Percentiles rank a stretch among this genome's conserved stretches.
Evolutionary conservation across 305 asterid genomes (phyloP).

Genomic region (Solanum hybrid): DNA sequence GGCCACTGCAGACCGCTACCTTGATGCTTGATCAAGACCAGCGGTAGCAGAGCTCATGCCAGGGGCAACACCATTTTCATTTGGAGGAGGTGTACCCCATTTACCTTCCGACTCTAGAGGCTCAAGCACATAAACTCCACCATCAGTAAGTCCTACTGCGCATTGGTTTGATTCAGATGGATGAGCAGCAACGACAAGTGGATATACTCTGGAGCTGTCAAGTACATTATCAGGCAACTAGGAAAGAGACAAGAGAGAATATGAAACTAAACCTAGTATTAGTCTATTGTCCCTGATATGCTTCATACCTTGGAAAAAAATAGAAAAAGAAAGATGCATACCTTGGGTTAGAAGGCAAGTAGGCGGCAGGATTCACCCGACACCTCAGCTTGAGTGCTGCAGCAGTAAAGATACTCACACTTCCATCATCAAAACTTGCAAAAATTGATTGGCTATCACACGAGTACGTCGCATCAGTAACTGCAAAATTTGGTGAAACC

Average conservation of each 20-base stretch:
- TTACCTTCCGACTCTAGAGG: conserved; percentile 22
- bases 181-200: conserved; percentile 24
- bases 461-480: conserved; percentile 67
- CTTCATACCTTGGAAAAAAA: conserved; percentile 32
- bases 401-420: conserved; percentile 53
- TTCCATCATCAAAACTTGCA: conserved; percentile 60
- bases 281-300: neutral
- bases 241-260: neutral
- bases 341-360: conserved; percentile 56
- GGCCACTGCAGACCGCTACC: conserved; percentile 3
- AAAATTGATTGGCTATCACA: conserved; percentile 72
- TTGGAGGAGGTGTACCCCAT: conserved; percentile 14
- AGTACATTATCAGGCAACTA: neutral
- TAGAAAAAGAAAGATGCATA: conserved; percentile 12
- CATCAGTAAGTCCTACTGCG: conserved; percentile 23
- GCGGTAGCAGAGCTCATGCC: conserved; percentile 2
- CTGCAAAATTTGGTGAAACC: conserved; percentile 62
- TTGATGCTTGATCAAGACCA: conserved; percentile 12
- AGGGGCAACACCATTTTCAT: conserved; percentile 14
- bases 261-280: neutral
- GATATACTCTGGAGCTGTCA: conserved; percentile 16
- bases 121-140: conserved; percentile 23
- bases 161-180: conserved; percentile 23
- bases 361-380: conserved; percentile 56
- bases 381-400: conserved; percentile 48